Conservation (phyloP, 768 basidiomycete species). For the Pleurotus tuber-regium region DNA sequence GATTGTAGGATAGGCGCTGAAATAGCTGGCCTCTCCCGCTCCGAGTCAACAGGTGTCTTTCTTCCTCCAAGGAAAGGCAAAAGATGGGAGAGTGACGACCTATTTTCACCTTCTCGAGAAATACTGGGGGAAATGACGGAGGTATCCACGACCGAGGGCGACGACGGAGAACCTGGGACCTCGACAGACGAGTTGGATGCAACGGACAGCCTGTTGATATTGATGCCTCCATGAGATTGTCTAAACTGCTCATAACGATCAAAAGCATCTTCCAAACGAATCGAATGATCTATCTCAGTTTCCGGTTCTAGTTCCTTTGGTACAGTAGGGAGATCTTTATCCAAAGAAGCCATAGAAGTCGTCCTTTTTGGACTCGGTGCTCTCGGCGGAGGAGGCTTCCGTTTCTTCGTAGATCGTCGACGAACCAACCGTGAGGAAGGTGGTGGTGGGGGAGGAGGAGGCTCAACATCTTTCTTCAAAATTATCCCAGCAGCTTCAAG, state of each 20-base stretch:
- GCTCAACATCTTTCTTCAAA: constrained; percentile 58
- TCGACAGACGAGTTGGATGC: constrained; percentile 53
- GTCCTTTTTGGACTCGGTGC: constrained; percentile 45
- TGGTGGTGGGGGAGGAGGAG: constrained; percentile 42
- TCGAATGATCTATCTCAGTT: constrained; percentile 35
- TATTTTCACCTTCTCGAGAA: constrained; percentile 28
- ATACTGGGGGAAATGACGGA: constrained; percentile 22
- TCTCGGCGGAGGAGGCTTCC: constrained; percentile 52
- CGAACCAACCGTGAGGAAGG: too few species aligned
- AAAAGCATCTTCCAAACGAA: constrained; percentile 77
- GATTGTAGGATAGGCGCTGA: constrained; percentile 62
- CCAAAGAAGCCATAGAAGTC: constrained; percentile 26
- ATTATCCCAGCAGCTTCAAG: constrained; percentile 88
- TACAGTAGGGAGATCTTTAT: constrained; percentile 54
- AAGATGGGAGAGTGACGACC: constrained; percentile 49
- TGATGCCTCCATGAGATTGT: constrained; percentile 40
- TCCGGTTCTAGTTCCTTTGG: constrained; percentile 38
- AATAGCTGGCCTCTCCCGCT: constrained; percentile 52
- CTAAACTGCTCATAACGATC: constrained; percentile 87
- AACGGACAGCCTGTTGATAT: constrained; percentile 56
- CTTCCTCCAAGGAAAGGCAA: constrained; percentile 62
- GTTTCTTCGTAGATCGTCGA: constrained; percentile 26
- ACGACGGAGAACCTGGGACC: constrained; percentile 16
- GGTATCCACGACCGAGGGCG: too few species aligned
- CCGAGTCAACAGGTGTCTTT: constrained; percentile 52